Conservation (phyloP, 441 rosid species). For the Bocquillonia castaneifolia region DNA sequence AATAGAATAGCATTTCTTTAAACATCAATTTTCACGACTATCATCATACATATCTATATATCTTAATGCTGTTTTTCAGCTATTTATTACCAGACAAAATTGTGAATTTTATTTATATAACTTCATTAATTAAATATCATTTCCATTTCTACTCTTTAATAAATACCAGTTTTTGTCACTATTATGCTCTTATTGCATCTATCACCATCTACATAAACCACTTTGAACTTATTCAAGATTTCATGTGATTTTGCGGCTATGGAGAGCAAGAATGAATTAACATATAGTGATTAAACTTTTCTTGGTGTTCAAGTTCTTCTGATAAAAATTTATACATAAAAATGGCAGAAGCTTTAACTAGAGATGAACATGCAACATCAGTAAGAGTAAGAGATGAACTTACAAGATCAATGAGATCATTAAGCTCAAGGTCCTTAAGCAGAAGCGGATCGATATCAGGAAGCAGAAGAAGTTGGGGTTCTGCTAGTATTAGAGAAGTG, state of each 20-base stretch:
- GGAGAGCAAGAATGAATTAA: too few species aligned
- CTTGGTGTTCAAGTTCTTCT: not conserved
- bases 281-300: not conserved
- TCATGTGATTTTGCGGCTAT: not conserved
- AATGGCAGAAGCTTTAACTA: not conserved
- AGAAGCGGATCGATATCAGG: constrained; percentile 29
- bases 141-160: not conserved
- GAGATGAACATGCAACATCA: constrained; percentile 35
- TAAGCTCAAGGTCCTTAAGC: constrained; percentile 35
- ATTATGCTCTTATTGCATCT: constrained; percentile 1
- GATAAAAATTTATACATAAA: not conserved
- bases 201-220: constrained; percentile 23
- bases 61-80: not conserved
- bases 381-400: constrained; percentile 34
- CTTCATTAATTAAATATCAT: too few species aligned
- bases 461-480: constrained; percentile 40
- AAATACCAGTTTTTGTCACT: constrained; percentile 34
- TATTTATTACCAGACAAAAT: constrained; percentile 9
- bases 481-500: constrained; percentile 38
- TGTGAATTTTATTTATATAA: too few species aligned
- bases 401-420: constrained; percentile 34
- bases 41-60: not conserved
- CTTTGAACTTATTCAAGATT: not conserved
- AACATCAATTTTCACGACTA: too few species aligned
- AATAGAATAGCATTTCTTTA: constrained; percentile 8